phyloP scores from a whole-genome alignment of 345 rosid genomes.

The Populus tremula region DNA sequence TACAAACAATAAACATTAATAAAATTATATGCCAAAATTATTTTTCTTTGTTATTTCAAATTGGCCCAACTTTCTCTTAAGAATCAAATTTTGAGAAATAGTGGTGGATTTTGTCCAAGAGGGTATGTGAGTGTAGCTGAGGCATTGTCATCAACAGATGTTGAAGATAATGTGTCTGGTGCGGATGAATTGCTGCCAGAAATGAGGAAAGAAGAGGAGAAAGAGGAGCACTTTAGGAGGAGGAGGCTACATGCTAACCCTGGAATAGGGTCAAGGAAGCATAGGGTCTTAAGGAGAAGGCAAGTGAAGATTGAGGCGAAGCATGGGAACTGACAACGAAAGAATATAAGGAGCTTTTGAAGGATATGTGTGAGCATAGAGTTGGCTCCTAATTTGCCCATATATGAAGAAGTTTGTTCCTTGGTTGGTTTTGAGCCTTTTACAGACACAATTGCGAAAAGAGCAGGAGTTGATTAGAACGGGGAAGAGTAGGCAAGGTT shows the following conservation, averaged over 20 bases:
- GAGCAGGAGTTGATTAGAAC: conserved; percentile 63
- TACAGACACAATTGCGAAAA: conserved; percentile 55
- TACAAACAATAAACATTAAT: too few species aligned
- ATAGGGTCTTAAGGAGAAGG: conserved; percentile 50
- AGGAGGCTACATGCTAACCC: conserved; percentile 17
- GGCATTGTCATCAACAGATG: conserved; percentile 70
- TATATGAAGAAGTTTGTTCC: conserved; percentile 82
- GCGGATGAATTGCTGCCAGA: conserved; percentile 63
- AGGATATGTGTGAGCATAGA: conserved; percentile 89
- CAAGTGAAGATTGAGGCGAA: conserved; percentile 92
- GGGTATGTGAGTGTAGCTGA: conserved; percentile 70
- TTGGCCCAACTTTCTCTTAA: too few species aligned
- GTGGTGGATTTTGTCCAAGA: conserved; percentile 48
- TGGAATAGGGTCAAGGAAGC: conserved; percentile 46
- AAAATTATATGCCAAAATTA: too few species aligned
- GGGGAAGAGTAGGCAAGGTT: conserved; percentile 48
- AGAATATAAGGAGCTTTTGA: conserved; percentile 77
- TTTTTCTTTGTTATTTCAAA: too few species aligned
- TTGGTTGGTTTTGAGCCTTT: conserved; percentile 98
- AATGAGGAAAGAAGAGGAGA: conserved; percentile 54
- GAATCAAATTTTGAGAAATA: conserved; percentile 5
- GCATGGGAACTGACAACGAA: conserved; percentile 87
- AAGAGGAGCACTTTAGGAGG: conserved; percentile 28
- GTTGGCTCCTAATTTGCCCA: conserved; percentile 89
- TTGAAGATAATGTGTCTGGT: conserved; percentile 60